Percentiles rank a stretch among this genome's conserved stretches.
phyloP scores from a whole-genome alignment of 345 rosid species.

The Balakata baccata region DNA sequence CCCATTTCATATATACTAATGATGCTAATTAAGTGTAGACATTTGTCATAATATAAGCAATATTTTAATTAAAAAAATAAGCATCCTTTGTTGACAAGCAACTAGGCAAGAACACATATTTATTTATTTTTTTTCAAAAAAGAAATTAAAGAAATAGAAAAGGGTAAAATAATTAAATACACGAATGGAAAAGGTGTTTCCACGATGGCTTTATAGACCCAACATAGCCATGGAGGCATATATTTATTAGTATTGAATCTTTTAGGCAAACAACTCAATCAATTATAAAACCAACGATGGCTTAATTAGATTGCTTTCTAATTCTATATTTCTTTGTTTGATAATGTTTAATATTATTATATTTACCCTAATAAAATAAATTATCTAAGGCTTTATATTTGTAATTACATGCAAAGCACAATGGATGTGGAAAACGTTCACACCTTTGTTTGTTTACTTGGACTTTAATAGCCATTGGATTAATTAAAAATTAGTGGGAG shows the following conservation, averaged over 20 bases:
- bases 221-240: constrained; percentile 3
- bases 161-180: background rate
- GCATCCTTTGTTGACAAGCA: too few species aligned
- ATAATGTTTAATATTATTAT: background rate
- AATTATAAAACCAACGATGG: background rate
- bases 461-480: too few species aligned
- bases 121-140: too few species aligned
- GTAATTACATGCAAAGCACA: too few species aligned
- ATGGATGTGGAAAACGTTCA: background rate
- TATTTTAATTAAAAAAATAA: constrained; percentile 7
- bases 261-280: background rate
- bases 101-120: too few species aligned
- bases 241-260: constrained; percentile 37
- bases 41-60: background rate
- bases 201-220: constrained; percentile 12
- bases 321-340: background rate
- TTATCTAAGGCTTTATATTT: background rate
- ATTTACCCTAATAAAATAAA: background rate
- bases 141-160: too few species aligned
- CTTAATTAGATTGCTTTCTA: background rate
- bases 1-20: too few species aligned
- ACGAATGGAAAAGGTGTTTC: constrained; percentile 15
- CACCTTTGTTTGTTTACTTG: background rate
- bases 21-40: too few species aligned
- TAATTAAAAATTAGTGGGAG: too few species aligned